Conservation (phyloP, 805 yeast species). For the Saccharomyces jurei region DNA sequence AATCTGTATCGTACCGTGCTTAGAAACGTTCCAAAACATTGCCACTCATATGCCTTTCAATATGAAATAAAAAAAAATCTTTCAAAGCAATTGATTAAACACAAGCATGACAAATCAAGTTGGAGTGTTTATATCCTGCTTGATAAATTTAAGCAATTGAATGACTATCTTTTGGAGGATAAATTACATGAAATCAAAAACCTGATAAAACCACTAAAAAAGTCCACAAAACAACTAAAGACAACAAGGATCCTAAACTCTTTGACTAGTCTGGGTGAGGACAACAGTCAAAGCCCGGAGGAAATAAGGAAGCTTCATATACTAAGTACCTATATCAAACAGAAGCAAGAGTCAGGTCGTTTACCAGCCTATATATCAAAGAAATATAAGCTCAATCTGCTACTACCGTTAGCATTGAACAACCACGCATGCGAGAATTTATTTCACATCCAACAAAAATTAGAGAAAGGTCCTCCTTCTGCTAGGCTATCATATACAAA, state of each 20-base stretch:
- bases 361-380: conserved; percentile 13
- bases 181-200: conserved; percentile 1
- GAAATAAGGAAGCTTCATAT: conserved; percentile 10
- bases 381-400: conserved; percentile 10
- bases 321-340: conserved; percentile 13
- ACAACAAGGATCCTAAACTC: background rate
- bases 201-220: conserved; percentile 1
- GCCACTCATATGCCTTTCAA: conserved; percentile 11
- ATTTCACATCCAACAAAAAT: conserved; percentile 11
- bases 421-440: conserved; percentile 13
- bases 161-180: conserved; percentile 4
- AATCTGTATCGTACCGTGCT: conserved; percentile 26
- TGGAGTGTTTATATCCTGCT: conserved; percentile 17
- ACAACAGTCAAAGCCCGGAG: conserved; percentile 4
- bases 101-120: conserved; percentile 20
- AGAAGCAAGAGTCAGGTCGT: conserved; percentile 6
- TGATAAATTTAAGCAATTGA: conserved; percentile 10
- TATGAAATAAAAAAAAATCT: conserved; percentile 7
- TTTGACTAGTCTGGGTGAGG: background rate
- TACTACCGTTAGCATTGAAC: conserved; percentile 26
- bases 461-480: conserved; percentile 23
- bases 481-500: conserved; percentile 16
- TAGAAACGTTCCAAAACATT: conserved; percentile 18
- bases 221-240: background rate
- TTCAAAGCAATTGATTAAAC: conserved; percentile 6